These are phyloP conservation scores for Fusarium protoensiforme DNA, from an alignment of 2,329 filamentous ascomycete species.

Conservation along the genomic window DNA sequence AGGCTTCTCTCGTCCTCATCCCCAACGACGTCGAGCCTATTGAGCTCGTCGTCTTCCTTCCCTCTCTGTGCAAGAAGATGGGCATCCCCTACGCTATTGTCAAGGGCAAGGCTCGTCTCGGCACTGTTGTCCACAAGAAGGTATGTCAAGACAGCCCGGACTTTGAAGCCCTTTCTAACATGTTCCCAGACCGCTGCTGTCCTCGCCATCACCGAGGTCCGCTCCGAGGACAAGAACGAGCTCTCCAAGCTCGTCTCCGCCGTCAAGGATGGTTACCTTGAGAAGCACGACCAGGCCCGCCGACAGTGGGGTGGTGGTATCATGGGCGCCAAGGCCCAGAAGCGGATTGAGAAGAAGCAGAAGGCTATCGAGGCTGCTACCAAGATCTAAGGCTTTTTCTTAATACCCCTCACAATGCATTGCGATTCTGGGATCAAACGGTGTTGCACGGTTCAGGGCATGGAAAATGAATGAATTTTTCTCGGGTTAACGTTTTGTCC, in stretches of 20 bases:
- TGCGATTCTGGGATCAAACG: conserved; percentile 52
- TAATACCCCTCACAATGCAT: conserved; percentile 54
- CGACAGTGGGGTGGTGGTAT: conserved; percentile 99
- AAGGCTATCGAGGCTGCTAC: conserved; percentile 94
- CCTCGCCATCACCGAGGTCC: conserved; percentile 94
- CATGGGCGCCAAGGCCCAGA: conserved; percentile 95
- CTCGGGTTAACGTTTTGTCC: conserved; percentile 48
- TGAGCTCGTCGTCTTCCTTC: conserved; percentile 98
- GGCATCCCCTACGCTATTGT: conserved; percentile 98
- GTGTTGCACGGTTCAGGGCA: conserved; percentile 56
- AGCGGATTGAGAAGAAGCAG: conserved; percentile 82
- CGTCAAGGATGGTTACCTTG: conserved; percentile 97
- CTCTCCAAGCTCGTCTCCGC: conserved; percentile 95
- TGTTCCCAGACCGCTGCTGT: conserved; percentile 90
- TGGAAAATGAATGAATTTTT: conserved; percentile 56
- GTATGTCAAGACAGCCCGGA: conserved; percentile 54
- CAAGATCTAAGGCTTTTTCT: conserved; percentile 82
- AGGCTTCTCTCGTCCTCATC: conserved; percentile 97
- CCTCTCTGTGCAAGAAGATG: conserved; percentile 99
- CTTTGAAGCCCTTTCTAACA: conserved; percentile 40
- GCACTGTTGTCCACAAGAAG: conserved; percentile 99
- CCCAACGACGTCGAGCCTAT: conserved; percentile 99
- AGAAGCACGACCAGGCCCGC: conserved; percentile 92
- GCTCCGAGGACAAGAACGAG: conserved; percentile 98
- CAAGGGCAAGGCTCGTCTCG: conserved; percentile 99